A percentile compares a stretch with the other conserved stretches of the same genome.
These are phyloP conservation scores for Dendrobium chrysotoxum DNA, from an alignment of 106 monocot genomes.

Conservation along the genomic window DNA sequence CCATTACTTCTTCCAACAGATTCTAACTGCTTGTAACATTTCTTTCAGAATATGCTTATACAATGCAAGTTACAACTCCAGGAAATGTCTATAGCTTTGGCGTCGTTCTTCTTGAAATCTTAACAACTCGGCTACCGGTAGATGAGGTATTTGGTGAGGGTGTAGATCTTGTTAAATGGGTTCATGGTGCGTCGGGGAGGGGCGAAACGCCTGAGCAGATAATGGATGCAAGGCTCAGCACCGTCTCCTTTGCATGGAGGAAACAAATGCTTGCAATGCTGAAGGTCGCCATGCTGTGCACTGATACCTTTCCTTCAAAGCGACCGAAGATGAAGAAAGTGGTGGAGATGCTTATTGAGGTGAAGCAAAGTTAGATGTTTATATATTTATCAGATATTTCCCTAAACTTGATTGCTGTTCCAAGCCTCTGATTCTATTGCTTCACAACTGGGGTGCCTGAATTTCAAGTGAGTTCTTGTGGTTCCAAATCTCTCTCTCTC, in stretches of 20 bases:
- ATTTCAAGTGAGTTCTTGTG: neutral
- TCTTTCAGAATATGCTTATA: slow-evolving; percentile 78
- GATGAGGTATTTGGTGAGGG: slow-evolving; percentile 79
- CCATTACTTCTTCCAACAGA: neutral
- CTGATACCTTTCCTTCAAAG: slow-evolving; percentile 49
- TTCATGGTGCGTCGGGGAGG: slow-evolving; percentile 45
- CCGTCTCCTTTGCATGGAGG: slow-evolving; percentile 79
- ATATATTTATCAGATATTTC: neutral
- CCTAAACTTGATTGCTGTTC: neutral
- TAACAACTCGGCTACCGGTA: slow-evolving; percentile 49
- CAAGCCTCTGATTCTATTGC: neutral
- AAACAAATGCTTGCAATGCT: slow-evolving; percentile 73
- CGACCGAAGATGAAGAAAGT: slow-evolving; percentile 84
- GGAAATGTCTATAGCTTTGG: slow-evolving; percentile 92
- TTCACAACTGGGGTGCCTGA: neutral
- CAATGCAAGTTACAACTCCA: slow-evolving; percentile 82
- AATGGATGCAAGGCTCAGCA: slow-evolving; percentile 79
- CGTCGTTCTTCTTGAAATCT: slow-evolving; percentile 69
- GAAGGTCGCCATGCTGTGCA: slow-evolving; percentile 79
- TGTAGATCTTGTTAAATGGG: slow-evolving; percentile 83
- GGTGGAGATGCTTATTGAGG: slow-evolving; percentile 75
- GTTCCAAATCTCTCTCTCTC: neutral
- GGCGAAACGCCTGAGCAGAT: slow-evolving; percentile 81
- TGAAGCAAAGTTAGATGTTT: slow-evolving; percentile 17
- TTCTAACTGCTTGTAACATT: neutral